Evolutionary conservation across 305 asterid species (phyloP), one percentile per base, ranked within the genome.

Genomic region (Fraxinus baroniana): DNA sequence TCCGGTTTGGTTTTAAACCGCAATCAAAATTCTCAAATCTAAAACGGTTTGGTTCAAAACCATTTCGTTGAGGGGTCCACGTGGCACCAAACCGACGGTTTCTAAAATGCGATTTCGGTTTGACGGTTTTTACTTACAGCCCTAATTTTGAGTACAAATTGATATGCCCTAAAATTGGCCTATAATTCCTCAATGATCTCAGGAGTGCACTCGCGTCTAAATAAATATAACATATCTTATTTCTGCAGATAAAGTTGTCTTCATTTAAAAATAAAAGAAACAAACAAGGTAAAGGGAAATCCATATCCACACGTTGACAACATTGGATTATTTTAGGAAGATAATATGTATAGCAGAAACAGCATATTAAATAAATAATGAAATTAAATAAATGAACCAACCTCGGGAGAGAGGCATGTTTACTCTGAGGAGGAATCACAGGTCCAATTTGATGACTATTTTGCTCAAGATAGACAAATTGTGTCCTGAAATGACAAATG

Each of bases 331-430:
- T 18, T 57, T 57, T 18, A n/a, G 20, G 7, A 57, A 18, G 24
- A 7, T 62, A 6, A 22, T 20, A 24, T 0, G 72, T 24, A 20
- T 0, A 0, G 22, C 33, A 62, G 72, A 24, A 22, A 62, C 28
- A 62, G 24, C 32, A 24, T 8, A 20, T 62, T 62, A 22, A 62
- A 64, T 46, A 2, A 78, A 64, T 70, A 44, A 44, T 44, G 52
- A 44, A 44, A 44, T 17, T 77, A 46, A 5, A 35, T 26, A 18
- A 77, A 22, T 62, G 55, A 30, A 33, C 82, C 39, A 82, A 89
- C 92, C 92, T 78, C 17, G 92, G 92, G 17, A 89, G 87, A 80
- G 92, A 89, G 64, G 72, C 84, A 18, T 88, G 92, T 87, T 86
- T 89, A 24, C 92, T 88, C 57, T 84, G 86, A 17, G 84, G 91